Percentiles rank a stretch among this genome's conserved stretches.
Conservation (phyloP, 78 protist genomes). For the Dictyostelium capitatum region DNA sequence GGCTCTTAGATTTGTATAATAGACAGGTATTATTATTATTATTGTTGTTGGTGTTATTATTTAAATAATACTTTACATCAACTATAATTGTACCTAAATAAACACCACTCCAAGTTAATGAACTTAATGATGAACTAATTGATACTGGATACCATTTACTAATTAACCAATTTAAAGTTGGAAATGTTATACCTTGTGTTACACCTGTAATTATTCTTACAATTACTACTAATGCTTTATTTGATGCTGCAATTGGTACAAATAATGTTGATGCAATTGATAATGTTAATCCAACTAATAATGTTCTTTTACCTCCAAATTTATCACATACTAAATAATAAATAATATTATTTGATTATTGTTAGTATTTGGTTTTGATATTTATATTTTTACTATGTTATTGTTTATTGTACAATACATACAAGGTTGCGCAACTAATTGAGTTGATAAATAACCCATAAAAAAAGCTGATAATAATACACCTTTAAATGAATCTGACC, state of each 20-base stretch:
- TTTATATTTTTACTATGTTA: not conserved
- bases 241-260: slow-evolving; percentile 34
- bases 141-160: slow-evolving; percentile 49
- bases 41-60: too few species aligned
- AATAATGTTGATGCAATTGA: not conserved
- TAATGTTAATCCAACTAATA: slow-evolving; percentile 36
- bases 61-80: slow-evolving; percentile 6
- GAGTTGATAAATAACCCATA: slow-evolving; percentile 60
- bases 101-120: slow-evolving; percentile 55
- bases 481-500: slow-evolving; percentile 37
- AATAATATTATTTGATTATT: too few species aligned
- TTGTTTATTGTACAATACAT: not conserved
- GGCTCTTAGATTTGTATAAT: too few species aligned
- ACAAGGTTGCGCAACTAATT: slow-evolving; percentile 40
- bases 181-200: slow-evolving; percentile 42
- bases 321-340: slow-evolving; percentile 21
- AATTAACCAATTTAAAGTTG: slow-evolving; percentile 75
- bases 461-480: slow-evolving; percentile 31
- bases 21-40: too few species aligned
- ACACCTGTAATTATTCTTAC: slow-evolving; percentile 54
- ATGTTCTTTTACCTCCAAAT: slow-evolving; percentile 63
- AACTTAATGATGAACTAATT: slow-evolving; percentile 34
- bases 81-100: slow-evolving; percentile 48
- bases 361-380: not conserved
- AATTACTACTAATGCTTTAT: slow-evolving; percentile 18